Evolutionary conservation across 2,329 filamentous ascomycete genomes (phyloP).

Genomic region (Helotiales sp.): DNA sequence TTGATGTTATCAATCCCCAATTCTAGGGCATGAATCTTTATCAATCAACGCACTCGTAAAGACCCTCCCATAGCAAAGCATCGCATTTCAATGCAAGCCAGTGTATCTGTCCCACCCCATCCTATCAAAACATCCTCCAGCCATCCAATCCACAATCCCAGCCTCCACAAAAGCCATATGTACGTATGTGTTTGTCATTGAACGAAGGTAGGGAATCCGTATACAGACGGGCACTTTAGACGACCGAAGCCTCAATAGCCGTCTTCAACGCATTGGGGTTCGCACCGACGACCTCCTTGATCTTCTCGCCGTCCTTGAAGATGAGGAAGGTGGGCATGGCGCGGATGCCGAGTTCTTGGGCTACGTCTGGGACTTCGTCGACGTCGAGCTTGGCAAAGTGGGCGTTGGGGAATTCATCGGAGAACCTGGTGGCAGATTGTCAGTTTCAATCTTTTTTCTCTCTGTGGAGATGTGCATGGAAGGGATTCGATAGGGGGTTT

Average conservation of each 20-base stretch:
- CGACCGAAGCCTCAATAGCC: conserved; percentile 32
- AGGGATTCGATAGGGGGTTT: no score
- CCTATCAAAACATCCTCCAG: conserved; percentile 7
- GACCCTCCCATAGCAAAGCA: not conserved
- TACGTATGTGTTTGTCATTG: no score
- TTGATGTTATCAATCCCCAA: not conserved
- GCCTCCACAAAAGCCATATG: not conserved
- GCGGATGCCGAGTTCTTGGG: conserved; percentile 77
- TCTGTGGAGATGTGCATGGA: no score
- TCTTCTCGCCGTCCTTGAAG: conserved; percentile 80
- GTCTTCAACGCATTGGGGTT: conserved; percentile 70
- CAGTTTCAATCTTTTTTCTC: not conserved
- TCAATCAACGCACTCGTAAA: not conserved
- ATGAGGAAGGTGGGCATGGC: conserved; percentile 93
- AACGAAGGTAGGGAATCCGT: no score
- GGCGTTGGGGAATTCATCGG: conserved; percentile 62
- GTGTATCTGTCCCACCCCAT: not conserved
- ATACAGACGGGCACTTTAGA: not conserved
- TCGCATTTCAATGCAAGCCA: not conserved
- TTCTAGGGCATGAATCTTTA: not conserved
- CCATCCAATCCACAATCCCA: not conserved
- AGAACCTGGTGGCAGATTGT: conserved; percentile 53
- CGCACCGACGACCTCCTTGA: conserved; percentile 77
- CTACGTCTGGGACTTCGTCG: conserved; percentile 76
- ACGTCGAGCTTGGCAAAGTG: conserved; percentile 92